phyloP scores from a whole-genome alignment of 1,139 yeast genomes.

The Blastobotrys serpentis region DNA sequence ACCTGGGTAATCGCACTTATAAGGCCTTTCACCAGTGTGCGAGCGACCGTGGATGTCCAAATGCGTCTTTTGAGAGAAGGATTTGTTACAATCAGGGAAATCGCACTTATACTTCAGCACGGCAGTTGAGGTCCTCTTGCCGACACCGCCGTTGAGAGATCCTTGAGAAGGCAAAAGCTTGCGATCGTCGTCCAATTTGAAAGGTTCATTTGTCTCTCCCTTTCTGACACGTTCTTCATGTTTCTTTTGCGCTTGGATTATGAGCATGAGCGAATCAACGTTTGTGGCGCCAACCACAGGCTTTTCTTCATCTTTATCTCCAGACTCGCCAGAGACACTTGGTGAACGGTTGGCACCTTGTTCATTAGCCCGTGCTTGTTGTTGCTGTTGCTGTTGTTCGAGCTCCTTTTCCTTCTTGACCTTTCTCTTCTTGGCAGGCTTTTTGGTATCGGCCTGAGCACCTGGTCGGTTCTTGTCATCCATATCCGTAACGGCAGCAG shows the following conservation, averaged over 20 bases:
- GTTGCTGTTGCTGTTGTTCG: conserved; percentile 11
- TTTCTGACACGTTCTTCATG: conserved; percentile 45
- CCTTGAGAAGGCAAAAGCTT: conserved; percentile 60
- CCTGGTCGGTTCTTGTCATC: conserved; percentile 6
- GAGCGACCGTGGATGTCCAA: conserved; percentile 81
- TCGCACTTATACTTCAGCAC: conserved; percentile 58
- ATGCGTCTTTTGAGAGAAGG: conserved; percentile 91
- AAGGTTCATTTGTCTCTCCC: conserved; percentile 31
- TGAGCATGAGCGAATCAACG: conserved; percentile 85
- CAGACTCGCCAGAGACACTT: neutral
- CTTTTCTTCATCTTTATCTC: conserved; percentile 6
- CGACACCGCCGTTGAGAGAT: conserved; percentile 80
- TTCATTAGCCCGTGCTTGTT: conserved; percentile 18
- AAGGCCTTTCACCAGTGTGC: conserved; percentile 71
- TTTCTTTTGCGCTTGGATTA: conserved; percentile 81
- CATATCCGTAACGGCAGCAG: conserved; percentile 6
- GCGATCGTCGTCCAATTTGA: conserved; percentile 32
- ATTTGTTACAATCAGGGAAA: conserved; percentile 61
- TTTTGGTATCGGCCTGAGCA: neutral
- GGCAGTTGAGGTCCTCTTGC: conserved; percentile 52
- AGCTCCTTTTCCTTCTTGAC: conserved; percentile 9
- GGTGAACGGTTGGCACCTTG: conserved; percentile 10
- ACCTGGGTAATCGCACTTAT: conserved; percentile 59
- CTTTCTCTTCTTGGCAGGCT: neutral
- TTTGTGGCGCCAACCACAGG: conserved; percentile 82